A percentile compares a stretch with the other conserved stretches of the same genome.
phyloP scores from a whole-genome alignment of 2,329 filamentous ascomycete species.

The Paecilomyces dactylethromorphus region DNA sequence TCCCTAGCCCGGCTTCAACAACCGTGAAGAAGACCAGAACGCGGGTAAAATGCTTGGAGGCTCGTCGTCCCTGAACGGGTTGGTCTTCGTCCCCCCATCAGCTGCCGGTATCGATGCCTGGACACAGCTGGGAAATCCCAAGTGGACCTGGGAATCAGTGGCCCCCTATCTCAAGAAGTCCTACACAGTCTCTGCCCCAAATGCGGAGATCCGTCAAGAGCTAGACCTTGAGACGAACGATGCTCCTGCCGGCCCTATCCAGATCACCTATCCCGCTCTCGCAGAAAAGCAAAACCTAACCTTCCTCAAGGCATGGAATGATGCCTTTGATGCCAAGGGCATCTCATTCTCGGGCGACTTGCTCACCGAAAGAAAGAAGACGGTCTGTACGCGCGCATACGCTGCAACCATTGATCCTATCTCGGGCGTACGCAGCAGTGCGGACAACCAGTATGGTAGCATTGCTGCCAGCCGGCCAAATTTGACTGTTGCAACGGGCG shows the following conservation, averaged over 20 bases:
- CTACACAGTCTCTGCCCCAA: conserved; percentile 1
- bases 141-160: conserved; percentile 6
- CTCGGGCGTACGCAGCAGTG: conserved; percentile 32
- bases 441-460: conserved; percentile 32
- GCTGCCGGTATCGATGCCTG: conserved; percentile 30
- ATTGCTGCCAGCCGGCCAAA: conserved; percentile 35
- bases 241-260: no score
- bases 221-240: not conserved
- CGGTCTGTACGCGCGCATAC: no score
- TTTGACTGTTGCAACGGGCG: conserved; percentile 40
- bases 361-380: conserved; percentile 16
- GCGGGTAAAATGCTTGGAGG: conserved; percentile 7
- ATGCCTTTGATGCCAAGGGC: no score
- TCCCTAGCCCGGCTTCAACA: conserved; percentile 1
- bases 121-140: conserved; percentile 25
- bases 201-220: not conserved
- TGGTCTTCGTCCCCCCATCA: conserved; percentile 14
- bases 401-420: conserved; percentile 25
- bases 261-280: no score
- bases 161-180: conserved; percentile 5
- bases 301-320: no score
- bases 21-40: not conserved
- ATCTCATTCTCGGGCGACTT: conserved; percentile 14
- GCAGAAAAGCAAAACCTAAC: no score
- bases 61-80: conserved; percentile 9